phyloP scores from a whole-genome alignment of 1,139 yeast species.

The Zygoascus hellenicus region DNA sequence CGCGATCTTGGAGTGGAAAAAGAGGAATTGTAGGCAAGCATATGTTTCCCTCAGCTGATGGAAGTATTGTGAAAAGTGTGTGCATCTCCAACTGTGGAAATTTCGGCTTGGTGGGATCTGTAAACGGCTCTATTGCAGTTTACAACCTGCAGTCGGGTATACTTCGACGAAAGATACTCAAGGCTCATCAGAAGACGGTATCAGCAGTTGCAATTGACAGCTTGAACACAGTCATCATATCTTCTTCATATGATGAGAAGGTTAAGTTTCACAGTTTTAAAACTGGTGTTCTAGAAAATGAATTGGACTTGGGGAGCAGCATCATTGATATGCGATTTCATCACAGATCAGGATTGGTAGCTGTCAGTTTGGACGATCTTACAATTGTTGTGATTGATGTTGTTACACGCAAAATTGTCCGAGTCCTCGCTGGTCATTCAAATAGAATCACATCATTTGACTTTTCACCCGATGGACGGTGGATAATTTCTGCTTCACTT shows the following conservation, averaged over 20 bases:
- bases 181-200: conserved; percentile 70
- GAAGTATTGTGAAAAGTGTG: conserved; percentile 73
- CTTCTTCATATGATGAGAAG: conserved; percentile 83
- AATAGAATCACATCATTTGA: conserved; percentile 86
- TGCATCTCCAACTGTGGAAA: conserved; percentile 91
- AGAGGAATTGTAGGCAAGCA: conserved; percentile 76
- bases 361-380: conserved; percentile 80
- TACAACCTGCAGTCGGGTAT: conserved; percentile 89
- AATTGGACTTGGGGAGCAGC: conserved; percentile 66
- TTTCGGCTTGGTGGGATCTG: conserved; percentile 89
- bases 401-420: conserved; percentile 71
- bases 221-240: conserved; percentile 80
- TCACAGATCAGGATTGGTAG: conserved; percentile 75
- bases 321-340: conserved; percentile 74
- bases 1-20: conserved; percentile 89
- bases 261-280: conserved; percentile 86
- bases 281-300: conserved; percentile 62
- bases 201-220: conserved; percentile 90
- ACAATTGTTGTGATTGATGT: conserved; percentile 80
- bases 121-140: conserved; percentile 80
- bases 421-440: conserved; percentile 85
- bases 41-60: conserved; percentile 66
- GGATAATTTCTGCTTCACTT: conserved; percentile 80
- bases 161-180: conserved; percentile 51
- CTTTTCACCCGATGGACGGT: conserved; percentile 92